Evolutionary conservation across 768 basidiomycete genomes (phyloP).

Genomic region (Phanerodontia chrysosporium): DNA sequence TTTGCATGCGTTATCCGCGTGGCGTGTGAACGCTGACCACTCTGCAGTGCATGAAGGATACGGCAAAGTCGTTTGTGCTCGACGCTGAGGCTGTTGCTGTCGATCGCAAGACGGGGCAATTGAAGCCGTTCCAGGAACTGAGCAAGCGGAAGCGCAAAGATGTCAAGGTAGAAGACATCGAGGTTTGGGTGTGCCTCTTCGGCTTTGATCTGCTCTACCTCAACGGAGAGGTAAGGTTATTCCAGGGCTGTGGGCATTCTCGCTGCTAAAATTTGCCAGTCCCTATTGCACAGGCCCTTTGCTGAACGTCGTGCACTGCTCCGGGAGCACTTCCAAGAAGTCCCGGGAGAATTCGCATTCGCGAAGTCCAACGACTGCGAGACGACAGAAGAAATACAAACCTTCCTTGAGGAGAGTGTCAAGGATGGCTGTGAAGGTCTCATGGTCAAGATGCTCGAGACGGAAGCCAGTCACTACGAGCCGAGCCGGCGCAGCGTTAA

Average conservation of each 20-base stretch:
- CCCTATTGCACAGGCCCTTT: slow-evolving; percentile 75
- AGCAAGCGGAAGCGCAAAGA: slow-evolving; percentile 95
- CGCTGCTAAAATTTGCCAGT: slow-evolving; percentile 40
- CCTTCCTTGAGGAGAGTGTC: slow-evolving; percentile 93
- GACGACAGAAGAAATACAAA: slow-evolving; percentile 89
- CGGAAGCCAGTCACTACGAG: slow-evolving; percentile 89
- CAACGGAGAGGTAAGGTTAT: slow-evolving; percentile 81
- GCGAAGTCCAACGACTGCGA: slow-evolving; percentile 89
- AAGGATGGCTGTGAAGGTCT: slow-evolving; percentile 98
- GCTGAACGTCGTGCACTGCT: slow-evolving; percentile 74
- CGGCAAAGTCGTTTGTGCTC: slow-evolving; percentile 85
- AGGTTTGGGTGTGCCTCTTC: slow-evolving; percentile 93
- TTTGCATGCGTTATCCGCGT: background rate
- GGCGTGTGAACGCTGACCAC: background rate
- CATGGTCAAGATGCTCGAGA: slow-evolving; percentile 99
- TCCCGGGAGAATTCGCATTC: slow-evolving; percentile 89
- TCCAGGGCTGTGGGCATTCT: background rate
- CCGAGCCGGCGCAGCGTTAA: slow-evolving; percentile 94
- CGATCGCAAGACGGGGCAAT: slow-evolving; percentile 74
- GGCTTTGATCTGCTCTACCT: slow-evolving; percentile 95
- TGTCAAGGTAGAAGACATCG: slow-evolving; percentile 95
- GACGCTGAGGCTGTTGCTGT: slow-evolving; percentile 97
- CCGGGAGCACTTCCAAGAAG: slow-evolving; percentile 71
- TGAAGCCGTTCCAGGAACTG: slow-evolving; percentile 98
- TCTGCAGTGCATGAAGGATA: slow-evolving; percentile 76